Conservation (phyloP, 345 rosid species). For the Eucalyptus sp. region DNA sequence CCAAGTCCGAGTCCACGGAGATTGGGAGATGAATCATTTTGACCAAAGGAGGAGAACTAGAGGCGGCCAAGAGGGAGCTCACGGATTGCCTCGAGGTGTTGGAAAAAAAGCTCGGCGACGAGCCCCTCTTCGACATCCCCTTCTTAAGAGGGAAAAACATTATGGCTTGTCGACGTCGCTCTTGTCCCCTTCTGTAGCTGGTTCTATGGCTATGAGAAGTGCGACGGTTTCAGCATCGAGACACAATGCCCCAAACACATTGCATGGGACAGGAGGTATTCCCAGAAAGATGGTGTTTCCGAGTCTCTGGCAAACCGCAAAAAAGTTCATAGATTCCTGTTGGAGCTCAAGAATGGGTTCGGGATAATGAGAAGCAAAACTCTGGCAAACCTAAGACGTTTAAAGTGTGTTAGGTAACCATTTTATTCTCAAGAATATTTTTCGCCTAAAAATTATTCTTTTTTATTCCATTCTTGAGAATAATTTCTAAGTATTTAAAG, state of each 20-base stretch:
- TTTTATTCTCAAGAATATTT: fast-evolving
- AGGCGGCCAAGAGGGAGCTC: constrained; percentile 10
- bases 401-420: fast-evolving
- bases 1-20: too few relatives aligned
- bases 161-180: constrained; percentile 8
- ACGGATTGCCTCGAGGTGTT: constrained; percentile 1
- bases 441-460: fast-evolving
- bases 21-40: too few relatives aligned
- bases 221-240: neutral
- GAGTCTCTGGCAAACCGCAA: constrained; percentile 1
- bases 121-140: constrained; percentile 4
- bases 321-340: neutral
- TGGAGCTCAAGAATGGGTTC: neutral
- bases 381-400: neutral
- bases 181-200: constrained; percentile 1
- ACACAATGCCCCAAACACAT: constrained; percentile 6
- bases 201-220: constrained; percentile 9
- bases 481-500: too few relatives aligned
- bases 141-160: neutral
- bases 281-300: constrained; percentile 12
- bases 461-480: too few relatives aligned
- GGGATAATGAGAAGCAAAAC: neutral
- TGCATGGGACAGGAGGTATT: constrained; percentile 15
- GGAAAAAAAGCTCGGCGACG: constrained; percentile 7
- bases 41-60: constrained; percentile 4